Evolutionary conservation across 352 stramenopile species (phyloP), one percentile per base, ranked within the genome.

Genomic region (Pythium apleroticum): DNA sequence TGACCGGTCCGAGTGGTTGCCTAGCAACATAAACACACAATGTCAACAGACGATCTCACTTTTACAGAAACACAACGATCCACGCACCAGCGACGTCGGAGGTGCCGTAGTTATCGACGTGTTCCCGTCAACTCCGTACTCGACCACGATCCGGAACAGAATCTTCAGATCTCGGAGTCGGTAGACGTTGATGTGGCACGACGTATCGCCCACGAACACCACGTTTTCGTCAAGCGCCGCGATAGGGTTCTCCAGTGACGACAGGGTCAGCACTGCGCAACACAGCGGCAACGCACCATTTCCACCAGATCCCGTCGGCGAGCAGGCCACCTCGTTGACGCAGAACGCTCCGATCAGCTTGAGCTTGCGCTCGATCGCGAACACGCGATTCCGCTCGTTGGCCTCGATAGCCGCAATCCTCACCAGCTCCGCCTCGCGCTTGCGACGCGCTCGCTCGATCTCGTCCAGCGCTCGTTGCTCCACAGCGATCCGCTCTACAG

Each of bases 271-370:
- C n/a, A 73, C 46, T n/a, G 49, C 48, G 41, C 61, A 68, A 7
- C 66, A 72, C 7, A 53, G 55, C 15, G 75, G 65, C 14, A 52
- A 49, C 25, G 75, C 43, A 28, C 9, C 8, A 46, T 4, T 46
- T 22, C 19, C 37, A 46, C 12, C 12, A 17, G 33, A 41, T 41
- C 33, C 33, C 12, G 37, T 10, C 37, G 41, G 20, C 24, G 57
- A 37, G 2, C 85, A 20, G 14, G 37, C 17, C 14, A 89, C 63
- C 12, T 84, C 78, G 1, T 62, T 68, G 0, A 64, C 75, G 41
- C 75, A 90, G 43, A 86, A 86, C 0, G 84, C 73, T 0, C 78
- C 81, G 0, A 90, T 63, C 0, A 81, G 76, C 27, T 63, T 64
- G 19, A 90, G 48, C 37, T 76, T 71, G 54, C 73, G 66, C 60